Base-by-base conservation (phyloP, 2,329 filamentous ascomycete species). In the Cladosporium cucumerinum region DNA sequence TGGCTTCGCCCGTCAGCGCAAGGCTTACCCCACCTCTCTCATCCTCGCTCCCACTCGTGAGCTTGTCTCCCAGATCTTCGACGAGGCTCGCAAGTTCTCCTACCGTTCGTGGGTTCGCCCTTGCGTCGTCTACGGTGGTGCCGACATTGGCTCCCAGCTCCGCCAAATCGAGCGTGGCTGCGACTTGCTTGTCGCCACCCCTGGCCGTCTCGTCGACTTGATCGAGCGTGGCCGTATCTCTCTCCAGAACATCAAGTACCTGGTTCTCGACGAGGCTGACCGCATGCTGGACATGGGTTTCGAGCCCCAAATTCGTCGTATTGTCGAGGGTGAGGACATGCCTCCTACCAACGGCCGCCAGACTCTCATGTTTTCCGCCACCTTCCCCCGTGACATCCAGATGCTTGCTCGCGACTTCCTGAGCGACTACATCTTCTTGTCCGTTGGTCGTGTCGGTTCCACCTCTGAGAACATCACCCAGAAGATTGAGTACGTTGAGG, bases 231-330 rank as follows among this genome's bases (percentile, higher is more conserved):
- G 95, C 76, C 92, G 94, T 77, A 98, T 99, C 79, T 98, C 95
- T 52, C 89, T 99, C 64, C 87, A 89, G 80, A 97, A 97, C 86
- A 99, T 99, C 86, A 98, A 97, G 85, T 99, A 99, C 79, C 87
- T 99, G 68, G 92, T 99, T 73, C 91, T 99, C 63, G 95, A 99
- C 74, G 95, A 99, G 87, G 95, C 95, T 80, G 95, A 99, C 84
- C 95, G 95, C 79, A 99, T 99, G 95, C 86, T 99, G 86, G 95
- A 99, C 86, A 99, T 99, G 95, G 95, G 95, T 95, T 99, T 99
- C 86, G 95, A 99, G 85, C 95, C 95, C 75, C 95, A 99, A 83
- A 99, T 99, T 77, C 93, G 95, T 76, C 91, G 94, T 74, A 98
- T 99, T 75, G 95, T 99, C 54, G 94, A 98, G 82, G 93, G 93